Base-by-base conservation (phyloP, 805 yeast genomes). In the Candida montana region DNA sequence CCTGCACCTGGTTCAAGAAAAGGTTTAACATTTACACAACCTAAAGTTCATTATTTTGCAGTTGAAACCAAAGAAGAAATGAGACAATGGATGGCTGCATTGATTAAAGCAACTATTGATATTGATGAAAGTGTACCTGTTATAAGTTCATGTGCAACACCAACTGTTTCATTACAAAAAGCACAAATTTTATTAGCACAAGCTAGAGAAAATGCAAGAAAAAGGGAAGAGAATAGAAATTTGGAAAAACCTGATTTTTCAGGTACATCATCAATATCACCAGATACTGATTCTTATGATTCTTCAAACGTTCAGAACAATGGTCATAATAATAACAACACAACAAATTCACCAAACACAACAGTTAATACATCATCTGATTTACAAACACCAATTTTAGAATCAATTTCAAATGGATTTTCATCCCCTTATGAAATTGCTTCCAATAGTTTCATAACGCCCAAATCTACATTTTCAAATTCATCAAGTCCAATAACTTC, bases 1-100 rank as follows among this genome's bases (percentile, higher is more conserved):
- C 99, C 99, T 0, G 95, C 95, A 2, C 98, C 98, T 0, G 99
- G 99, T 0, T 86, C 91, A 40, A 81, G 83, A 50, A 91, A 90
- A 64, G 98, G 98, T 0, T 75, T 93, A 43, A 90, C 96, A 0
- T 93, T 93, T 61, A 93, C 99, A 0, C 96, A 90, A 49, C 99
- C 96, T 23, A 87, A 89, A 51, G 85, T 89, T 7, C 99, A 93
- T 56, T 93, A 83, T 62, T 93, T 93, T 72, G 97, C 98, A 0
- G 96, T 91, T 33, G 97, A 93, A 37, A 74, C 87, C 0, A 77
- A 73, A 43, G 95, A 88, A 37, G 98, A 91, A 49, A 84, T 91
- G 96, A 74, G 96, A 58, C 75, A 74, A 2, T 93, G 99, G 99
- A 80, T 90, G 79, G 84, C 89, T 40, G 95, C 96, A 0, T 69